Evolutionary conservation across 2,329 filamentous ascomycete genomes (phyloP), one percentile per base, ranked within the genome.

Genomic region (Pseudogymnoascus sp.): DNA sequence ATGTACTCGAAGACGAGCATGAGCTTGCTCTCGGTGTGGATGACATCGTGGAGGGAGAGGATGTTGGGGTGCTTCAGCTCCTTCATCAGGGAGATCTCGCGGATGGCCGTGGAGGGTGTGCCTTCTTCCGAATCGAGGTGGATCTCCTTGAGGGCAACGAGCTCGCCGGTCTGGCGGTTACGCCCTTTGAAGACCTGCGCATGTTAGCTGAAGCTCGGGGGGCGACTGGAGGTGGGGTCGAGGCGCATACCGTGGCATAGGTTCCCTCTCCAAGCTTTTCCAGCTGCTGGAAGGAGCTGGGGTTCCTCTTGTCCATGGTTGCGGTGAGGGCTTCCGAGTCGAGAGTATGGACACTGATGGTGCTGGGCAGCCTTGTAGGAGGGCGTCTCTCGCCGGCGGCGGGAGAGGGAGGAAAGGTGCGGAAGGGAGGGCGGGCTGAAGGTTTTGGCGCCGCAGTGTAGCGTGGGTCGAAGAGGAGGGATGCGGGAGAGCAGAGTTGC

Each of bases 1-100:
- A 99, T 97, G 77, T 88, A 96, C 77, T 99, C 95, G 71, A 99
- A 99, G 9, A 99, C 95, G 42, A 99, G 87, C 95, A 99, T 99
- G 64, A 99, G 86, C 77, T 99, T 99, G 79, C 97, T 99, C 80
- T 99, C 95, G 64, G 95, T 99, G 77, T 99, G 95, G 72, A 99
- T 97, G 63, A 99, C 95, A 82, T 99, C 95, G 82, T 97, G 91
- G 4, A 99, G 87, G 64, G 89, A 91, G 71, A 99, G 93, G 69
- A 99, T 97, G 74, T 97, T 97, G 75, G 97, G 93, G 77, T 99
- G 95, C 78, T 97, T 97, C 69, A 99, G 84, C 78, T 99, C 95
- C 78, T 99, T 99, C 95, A 99, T 97, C 64, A 99, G 83, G 1
- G 93, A 97, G 72, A 99, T 99, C 77, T 99, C 95, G 72, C 95